Base-by-base conservation (phyloP, 805 yeast species). In the Myxozyma sirexii region DNA sequence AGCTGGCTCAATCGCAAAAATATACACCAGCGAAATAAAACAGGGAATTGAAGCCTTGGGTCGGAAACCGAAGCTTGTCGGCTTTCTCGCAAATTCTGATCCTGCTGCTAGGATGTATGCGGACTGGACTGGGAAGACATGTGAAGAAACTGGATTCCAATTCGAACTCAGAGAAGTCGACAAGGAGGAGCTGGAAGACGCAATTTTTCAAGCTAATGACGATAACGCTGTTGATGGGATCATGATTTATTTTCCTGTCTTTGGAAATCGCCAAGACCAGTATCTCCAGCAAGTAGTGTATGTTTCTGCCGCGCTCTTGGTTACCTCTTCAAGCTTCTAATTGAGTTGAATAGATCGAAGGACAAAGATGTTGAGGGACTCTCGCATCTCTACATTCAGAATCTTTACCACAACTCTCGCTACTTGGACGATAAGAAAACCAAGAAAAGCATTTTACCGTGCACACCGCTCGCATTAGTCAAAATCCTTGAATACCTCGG, bases 91-190 rank as follows among this genome's bases (percentile, higher is more conserved):
- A 15, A 94, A 94, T 73, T 79, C 80, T 15, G 99, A 94, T 69
- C 98, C 97, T 1, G 97, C 98, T 12, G 98, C 97, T 4, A 82
- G 82, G 69, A 88, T 88, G 88, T 94, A 94, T 73, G 98, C 99
- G 49, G 85, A 84, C 51, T 94, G 97, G 97, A 93, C 99, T 0
- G 88, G 87, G 29, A 92, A 90, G 71, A 93, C 98, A 0, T 84
- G 94, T 67, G 87, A 84, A 69, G 85, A 88, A 21, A 76, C 91
- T 59, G 99, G 99, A 0, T 91, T 94, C 76, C 77, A 82, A 37
- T 94, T 90, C 73, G 93, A 91, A 71, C 76, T 94, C 64, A 75
- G 88, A 31, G 81, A 84, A 68, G 85, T 87, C 19, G 82, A 82
- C 66, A 90, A 88, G 71, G 97, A 94, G 66, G 87, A 85, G 35